Base-by-base conservation (phyloP, 495 filamentous ascomycete species). In the Aspergillus sparsus region DNA sequence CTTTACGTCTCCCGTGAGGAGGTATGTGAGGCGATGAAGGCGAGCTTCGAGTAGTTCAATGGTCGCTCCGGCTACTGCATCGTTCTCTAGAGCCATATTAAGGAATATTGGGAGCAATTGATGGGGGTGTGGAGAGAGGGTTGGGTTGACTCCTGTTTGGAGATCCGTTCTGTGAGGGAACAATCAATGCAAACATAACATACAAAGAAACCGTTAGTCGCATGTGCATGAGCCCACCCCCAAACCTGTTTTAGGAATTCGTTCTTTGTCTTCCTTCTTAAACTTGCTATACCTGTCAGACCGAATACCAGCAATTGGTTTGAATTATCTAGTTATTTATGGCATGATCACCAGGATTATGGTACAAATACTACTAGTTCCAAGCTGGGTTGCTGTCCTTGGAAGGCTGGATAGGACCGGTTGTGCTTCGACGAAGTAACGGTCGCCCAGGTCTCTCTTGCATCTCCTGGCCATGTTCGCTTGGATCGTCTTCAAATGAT, bases 31-130 rank as follows among this genome's bases (percentile, higher is more conserved):
- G 31, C 89, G 82, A 49, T 80, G 78, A 35, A 97, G 80, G 39
- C 92, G 88, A n/a, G 77, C 77, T 64, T 93, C 88, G 5, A 97
- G 87, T 51, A 90, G 80, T 36, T 87, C 85, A 49, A 95, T 84
- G 1, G 92, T 93, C 9, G 76, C 74, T 6, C 74, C 70, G 2
- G 76, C 75, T 45, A 78, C 63, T 7, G 69, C 64, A 15, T 76
- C 71, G 51, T 71, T 72, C 71, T 77, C 71, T 37, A 71, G 55
- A 33, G 74, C 44, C 75, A 78, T 77, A 44, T 49, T 70, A 18
- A 18, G 51, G 47, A 8, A 36, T 11, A 45, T 11, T 32, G 39
- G 15, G 51, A 36, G 58, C 55, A 11, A 35, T 11, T 47, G 13
- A 37, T 35, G 15, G 51, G 51, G 42, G 46, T 45, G 46, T 49